These are phyloP conservation scores for Saturnispora quitensis DNA, from an alignment of 805 yeast genomes.

Conservation along the genomic window DNA sequence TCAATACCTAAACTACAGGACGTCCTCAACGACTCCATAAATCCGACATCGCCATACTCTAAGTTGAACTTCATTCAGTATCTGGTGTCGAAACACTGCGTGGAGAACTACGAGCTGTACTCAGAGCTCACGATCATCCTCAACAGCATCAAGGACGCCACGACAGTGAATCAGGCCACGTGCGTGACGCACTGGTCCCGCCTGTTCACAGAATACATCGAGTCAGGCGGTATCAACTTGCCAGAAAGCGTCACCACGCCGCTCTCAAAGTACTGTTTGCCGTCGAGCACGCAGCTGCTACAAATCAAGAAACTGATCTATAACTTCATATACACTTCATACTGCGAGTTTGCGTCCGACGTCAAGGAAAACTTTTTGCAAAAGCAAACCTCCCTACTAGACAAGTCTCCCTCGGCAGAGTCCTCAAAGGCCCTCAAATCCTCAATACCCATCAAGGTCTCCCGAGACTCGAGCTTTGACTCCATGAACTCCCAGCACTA, in stretches of 20 bases:
- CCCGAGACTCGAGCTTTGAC: not conserved
- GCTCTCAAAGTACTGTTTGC: constrained; percentile 15
- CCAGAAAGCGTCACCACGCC: constrained; percentile 21
- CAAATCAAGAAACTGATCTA: constrained; percentile 18
- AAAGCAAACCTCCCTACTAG: not conserved
- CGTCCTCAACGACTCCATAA: constrained; percentile 21
- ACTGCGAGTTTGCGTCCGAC: constrained; percentile 23
- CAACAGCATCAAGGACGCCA: constrained; percentile 6
- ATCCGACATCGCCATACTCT: constrained; percentile 17
- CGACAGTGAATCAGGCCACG: constrained; percentile 2
- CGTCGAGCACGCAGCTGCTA: constrained; percentile 13
- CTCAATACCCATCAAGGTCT: not conserved
- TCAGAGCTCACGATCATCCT: constrained; percentile 19
- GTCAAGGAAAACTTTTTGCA: not conserved
- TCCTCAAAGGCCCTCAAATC: not conserved
- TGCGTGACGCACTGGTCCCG: constrained; percentile 18
- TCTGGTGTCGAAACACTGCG: constrained; percentile 25
- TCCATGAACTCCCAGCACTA: not conserved
- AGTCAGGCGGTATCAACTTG: constrained; percentile 26
- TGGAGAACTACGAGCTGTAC: constrained; percentile 29
- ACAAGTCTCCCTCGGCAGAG: not conserved
- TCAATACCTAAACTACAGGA: constrained; percentile 23
- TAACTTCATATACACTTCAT: constrained; percentile 23
- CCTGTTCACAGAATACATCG: constrained; percentile 22
- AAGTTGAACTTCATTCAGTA: constrained; percentile 23